Conservation (phyloP, 495 filamentous ascomycete genomes). For the Trichoderma asperelloides region DNA sequence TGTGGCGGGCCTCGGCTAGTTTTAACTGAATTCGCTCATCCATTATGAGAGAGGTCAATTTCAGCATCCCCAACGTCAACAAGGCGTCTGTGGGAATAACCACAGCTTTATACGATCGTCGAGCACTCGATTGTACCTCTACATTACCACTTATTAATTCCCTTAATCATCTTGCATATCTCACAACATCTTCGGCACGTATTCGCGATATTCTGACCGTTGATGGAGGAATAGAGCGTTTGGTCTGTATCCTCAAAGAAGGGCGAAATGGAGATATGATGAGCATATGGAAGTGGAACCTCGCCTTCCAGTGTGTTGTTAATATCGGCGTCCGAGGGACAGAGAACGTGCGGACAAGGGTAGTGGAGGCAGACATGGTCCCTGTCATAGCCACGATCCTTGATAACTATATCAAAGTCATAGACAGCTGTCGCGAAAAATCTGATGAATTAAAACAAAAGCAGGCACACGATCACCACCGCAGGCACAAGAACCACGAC, state of each 20-base stretch:
- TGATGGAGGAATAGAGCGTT: slow-evolving; percentile 91
- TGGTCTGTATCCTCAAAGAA: slow-evolving; percentile 96
- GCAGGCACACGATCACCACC: slow-evolving; percentile 30
- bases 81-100: slow-evolving; percentile 99
- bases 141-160: slow-evolving; percentile 97
- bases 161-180: slow-evolving; percentile 93
- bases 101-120: slow-evolving; percentile 92
- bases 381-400: slow-evolving; percentile 98
- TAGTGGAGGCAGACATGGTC: slow-evolving; percentile 98
- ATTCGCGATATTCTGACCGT: slow-evolving; percentile 96
- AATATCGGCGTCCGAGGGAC: slow-evolving; percentile 97
- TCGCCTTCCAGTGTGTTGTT: slow-evolving; percentile 96
- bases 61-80: slow-evolving; percentile 98
- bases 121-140: slow-evolving; percentile 95
- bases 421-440: slow-evolving; percentile 81
- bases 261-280: slow-evolving; percentile 94
- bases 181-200: slow-evolving; percentile 95
- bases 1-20: not conserved
- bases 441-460: slow-evolving; percentile 58
- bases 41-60: slow-evolving; percentile 98
- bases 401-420: slow-evolving; percentile 94
- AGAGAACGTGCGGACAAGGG: slow-evolving; percentile 82
- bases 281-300: slow-evolving; percentile 99
- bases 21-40: not conserved
- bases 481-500: slow-evolving; percentile 33